Percentiles rank a stretch among this genome's conserved stretches.
Evolutionary conservation across 768 basidiomycete species (phyloP).

Genomic region (Candolleomyces aberdarensis): DNA sequence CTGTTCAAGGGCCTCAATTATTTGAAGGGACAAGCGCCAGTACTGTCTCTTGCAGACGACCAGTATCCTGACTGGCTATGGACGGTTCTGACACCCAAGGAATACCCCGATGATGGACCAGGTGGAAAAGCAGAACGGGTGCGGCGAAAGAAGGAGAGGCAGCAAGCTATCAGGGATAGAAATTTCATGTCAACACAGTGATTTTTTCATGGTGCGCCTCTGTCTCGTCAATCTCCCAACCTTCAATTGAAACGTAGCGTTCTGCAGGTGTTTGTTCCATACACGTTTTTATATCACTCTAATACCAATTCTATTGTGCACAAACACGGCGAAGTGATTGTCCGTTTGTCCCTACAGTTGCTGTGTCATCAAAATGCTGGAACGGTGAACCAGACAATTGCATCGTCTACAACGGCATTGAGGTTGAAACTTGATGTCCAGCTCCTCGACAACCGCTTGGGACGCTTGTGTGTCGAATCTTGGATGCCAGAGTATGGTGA

Average conservation of each 20-base stretch:
- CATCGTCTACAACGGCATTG: too few species aligned
- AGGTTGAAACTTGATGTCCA: too few species aligned
- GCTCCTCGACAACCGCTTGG: too few species aligned
- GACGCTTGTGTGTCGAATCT: too few species aligned
- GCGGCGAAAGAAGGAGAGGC: constrained; percentile 56
- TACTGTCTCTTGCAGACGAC: constrained; percentile 75
- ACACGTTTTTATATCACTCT: background rate
- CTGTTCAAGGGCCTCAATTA: constrained; percentile 79
- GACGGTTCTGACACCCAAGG: constrained; percentile 63
- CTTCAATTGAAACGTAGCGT: background rate
- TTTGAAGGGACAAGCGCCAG: constrained; percentile 75
- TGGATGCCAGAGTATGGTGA: too few species aligned
- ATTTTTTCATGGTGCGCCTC: background rate
- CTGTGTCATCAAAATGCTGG: too few species aligned
- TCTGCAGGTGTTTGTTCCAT: background rate
- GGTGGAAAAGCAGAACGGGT: constrained; percentile 65
- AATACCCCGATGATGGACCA: constrained; percentile 66
- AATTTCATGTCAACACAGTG: constrained; percentile 87
- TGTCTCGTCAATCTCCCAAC: background rate
- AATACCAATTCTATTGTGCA: too few species aligned
- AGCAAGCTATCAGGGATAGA: constrained; percentile 69
- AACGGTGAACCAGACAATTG: too few species aligned
- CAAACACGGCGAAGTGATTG: too few species aligned
- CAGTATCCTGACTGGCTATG: constrained; percentile 91
- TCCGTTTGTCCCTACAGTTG: too few species aligned